Evolutionary conservation across 371 early-diverging fungal genomes (phyloP).

Genomic region (Antonospora locustae): DNA sequence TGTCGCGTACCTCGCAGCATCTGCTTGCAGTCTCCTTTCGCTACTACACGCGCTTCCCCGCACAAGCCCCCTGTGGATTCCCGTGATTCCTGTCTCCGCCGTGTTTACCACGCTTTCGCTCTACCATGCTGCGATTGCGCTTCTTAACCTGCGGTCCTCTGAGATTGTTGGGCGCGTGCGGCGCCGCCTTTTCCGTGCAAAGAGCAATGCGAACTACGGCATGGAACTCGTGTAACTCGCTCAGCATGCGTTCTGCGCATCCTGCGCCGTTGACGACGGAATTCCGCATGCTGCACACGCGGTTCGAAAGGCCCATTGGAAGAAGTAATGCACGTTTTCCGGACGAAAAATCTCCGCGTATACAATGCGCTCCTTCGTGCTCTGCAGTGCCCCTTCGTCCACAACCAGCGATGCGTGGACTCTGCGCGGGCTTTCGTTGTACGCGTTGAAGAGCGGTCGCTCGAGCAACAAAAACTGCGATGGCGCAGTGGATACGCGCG

Average conservation of each 20-base stretch:
- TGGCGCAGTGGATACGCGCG: slow-evolving; percentile 93
- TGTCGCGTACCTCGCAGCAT: slow-evolving; percentile 61
- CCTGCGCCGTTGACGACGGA: no score
- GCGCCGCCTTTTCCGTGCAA: no score
- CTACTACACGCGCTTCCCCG: no score
- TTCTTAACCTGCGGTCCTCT: no score
- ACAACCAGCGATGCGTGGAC: slow-evolving; percentile 21
- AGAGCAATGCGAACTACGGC: no score
- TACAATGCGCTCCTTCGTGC: slow-evolving; percentile 21
- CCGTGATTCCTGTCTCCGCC: slow-evolving; percentile 55
- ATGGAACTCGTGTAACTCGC: no score
- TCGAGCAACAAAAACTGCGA: slow-evolving; percentile 79
- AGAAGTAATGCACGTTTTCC: slow-evolving; percentile 13
- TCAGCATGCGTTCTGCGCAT: no score
- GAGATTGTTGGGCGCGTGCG: no score
- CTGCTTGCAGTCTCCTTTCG: neutral
- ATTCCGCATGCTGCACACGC: no score
- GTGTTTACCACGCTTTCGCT: slow-evolving; percentile 58
- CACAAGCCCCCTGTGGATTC: no score
- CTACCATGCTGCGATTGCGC: no score
- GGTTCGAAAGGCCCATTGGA: no score
- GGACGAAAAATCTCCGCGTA: slow-evolving; percentile 24
- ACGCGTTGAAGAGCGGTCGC: slow-evolving; percentile 55
- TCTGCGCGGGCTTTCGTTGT: slow-evolving; percentile 19
- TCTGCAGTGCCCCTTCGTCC: slow-evolving; percentile 1